A percentile compares a stretch with the other conserved stretches of the same genome.
These are phyloP conservation scores for Thalia dealbata DNA, from an alignment of 176 grass and related monocot genomes.

Conservation along the genomic window DNA sequence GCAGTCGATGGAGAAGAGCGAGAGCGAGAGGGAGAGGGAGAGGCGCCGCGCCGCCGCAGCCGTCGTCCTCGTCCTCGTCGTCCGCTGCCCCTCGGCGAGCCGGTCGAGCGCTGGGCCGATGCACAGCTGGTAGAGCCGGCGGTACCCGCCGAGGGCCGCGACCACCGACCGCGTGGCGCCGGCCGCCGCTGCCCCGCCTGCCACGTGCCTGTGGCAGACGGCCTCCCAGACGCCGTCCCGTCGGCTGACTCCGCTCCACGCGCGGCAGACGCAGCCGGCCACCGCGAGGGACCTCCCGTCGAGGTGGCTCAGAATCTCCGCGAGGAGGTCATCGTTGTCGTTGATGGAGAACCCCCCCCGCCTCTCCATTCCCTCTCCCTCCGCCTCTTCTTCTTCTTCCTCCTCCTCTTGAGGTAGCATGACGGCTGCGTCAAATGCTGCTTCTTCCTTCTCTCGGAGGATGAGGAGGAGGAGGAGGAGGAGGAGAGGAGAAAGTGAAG, in stretches of 20 bases:
- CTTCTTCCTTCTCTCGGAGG: too few relatives aligned
- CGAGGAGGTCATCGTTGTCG: constrained; percentile 79
- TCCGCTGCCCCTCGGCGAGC: constrained; percentile 18
- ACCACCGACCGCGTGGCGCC: constrained; percentile 55
- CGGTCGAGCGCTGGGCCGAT: constrained; percentile 82
- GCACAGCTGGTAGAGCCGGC: constrained; percentile 75
- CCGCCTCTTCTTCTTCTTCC: constrained; percentile 12
- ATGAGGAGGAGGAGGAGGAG: too few relatives aligned
- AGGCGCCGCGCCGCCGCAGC: neutral
- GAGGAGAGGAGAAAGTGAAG: neutral
- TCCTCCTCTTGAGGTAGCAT: neutral
- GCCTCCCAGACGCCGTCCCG: constrained; percentile 79
- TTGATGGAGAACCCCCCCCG: constrained; percentile 53
- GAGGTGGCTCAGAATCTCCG: constrained; percentile 64
- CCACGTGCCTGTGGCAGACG: constrained; percentile 63
- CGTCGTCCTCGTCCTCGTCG: too few relatives aligned
- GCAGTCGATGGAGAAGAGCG: constrained; percentile 29
- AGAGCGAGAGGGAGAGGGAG: constrained; percentile 14
- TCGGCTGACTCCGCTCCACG: constrained; percentile 49
- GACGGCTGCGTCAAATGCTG: neutral
- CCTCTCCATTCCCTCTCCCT: constrained; percentile 15
- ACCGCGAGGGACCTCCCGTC: constrained; percentile 72
- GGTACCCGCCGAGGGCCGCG: constrained; percentile 89
- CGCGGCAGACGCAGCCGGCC: constrained; percentile 54
- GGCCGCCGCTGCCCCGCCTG: neutral